phyloP scores from a whole-genome alignment of 2,329 filamentous ascomycete genomes.

The Lasiodiplodia citricola region DNA sequence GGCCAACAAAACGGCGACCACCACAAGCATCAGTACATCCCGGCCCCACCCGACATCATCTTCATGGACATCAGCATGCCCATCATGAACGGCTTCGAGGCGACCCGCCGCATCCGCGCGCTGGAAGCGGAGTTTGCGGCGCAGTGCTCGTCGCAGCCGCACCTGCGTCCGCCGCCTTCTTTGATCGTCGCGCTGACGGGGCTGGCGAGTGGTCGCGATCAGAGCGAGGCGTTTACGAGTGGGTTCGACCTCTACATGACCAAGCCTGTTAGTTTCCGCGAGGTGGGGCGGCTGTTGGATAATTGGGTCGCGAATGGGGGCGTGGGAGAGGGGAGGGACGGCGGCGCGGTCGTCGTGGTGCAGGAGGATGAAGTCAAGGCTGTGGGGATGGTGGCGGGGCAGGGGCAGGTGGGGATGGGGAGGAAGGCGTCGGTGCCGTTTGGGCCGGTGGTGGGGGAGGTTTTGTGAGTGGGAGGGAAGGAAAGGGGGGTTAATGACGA shows the following conservation, averaged over 20 bases:
- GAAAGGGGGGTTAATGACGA: background rate
- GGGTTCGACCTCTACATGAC: conserved; percentile 55
- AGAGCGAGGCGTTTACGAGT: conserved; percentile 49
- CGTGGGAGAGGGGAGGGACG: background rate
- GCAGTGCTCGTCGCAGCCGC: background rate
- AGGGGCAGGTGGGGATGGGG: background rate
- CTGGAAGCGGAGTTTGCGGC: conserved; percentile 30
- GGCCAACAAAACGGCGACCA: background rate
- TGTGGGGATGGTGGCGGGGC: conserved; percentile 13
- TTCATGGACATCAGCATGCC: conserved; percentile 58
- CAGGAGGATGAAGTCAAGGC: background rate
- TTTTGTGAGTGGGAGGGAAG: background rate
- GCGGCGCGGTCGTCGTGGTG: background rate
- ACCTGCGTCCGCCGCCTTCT: conserved; percentile 29
- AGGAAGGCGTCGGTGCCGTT: background rate
- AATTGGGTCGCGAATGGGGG: conserved; percentile 38
- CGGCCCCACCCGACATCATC: conserved; percentile 41
- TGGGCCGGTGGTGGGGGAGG: conserved; percentile 8
- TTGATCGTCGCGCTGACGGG: conserved; percentile 55
- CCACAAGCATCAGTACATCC: background rate
- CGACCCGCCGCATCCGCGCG: conserved; percentile 50
- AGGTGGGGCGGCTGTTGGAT: conserved; percentile 48
- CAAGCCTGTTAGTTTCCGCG: conserved; percentile 53
- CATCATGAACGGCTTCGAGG: conserved; percentile 52
- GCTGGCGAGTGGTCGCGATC: conserved; percentile 49